phyloP scores from a whole-genome alignment of 2,329 filamentous ascomycete species.

The Monosporascus sp. region DNA sequence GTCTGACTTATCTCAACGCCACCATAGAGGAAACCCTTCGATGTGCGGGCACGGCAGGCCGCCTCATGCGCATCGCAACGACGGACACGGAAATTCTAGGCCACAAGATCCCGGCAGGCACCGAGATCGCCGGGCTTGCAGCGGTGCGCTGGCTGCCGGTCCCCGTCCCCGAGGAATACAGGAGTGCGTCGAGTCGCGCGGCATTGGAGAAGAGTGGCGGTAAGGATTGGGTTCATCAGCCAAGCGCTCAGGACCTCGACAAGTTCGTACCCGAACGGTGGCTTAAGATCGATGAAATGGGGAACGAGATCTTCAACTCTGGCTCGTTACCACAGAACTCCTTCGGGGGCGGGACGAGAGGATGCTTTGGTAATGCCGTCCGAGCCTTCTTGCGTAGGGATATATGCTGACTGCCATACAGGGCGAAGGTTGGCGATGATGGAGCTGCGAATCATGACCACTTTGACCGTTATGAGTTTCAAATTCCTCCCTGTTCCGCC shows the following conservation, averaged over 20 bases:
- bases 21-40: constrained; percentile 35
- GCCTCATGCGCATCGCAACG: constrained; percentile 23
- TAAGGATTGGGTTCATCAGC: constrained; percentile 4
- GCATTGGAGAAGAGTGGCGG: constrained; percentile 6
- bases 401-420: not conserved
- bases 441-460: constrained; percentile 14
- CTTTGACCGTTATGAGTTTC: constrained; percentile 9
- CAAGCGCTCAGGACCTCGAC: constrained; percentile 7
- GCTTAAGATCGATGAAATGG: constrained; percentile 6
- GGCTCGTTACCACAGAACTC: constrained; percentile 6
- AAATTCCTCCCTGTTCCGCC: constrained; percentile 9
- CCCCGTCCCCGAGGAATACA: constrained; percentile 5
- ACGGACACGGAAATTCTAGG: constrained; percentile 36
- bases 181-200: constrained; percentile 8
- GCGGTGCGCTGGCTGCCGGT: constrained; percentile 1
- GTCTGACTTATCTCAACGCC: constrained; percentile 42
- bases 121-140: constrained; percentile 21
- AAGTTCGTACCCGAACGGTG: constrained; percentile 10
- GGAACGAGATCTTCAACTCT: constrained; percentile 7
- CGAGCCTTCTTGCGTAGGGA: not conserved
- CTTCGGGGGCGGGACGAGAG: constrained; percentile 12
- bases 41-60: constrained; percentile 19
- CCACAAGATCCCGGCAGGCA: constrained; percentile 33
- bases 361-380: constrained; percentile 11
- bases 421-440: constrained; percentile 12